Percentiles rank a stretch among this genome's conserved stretches.
Conservation (phyloP, 768 basidiomycete species). For the Rickenella mellea region DNA sequence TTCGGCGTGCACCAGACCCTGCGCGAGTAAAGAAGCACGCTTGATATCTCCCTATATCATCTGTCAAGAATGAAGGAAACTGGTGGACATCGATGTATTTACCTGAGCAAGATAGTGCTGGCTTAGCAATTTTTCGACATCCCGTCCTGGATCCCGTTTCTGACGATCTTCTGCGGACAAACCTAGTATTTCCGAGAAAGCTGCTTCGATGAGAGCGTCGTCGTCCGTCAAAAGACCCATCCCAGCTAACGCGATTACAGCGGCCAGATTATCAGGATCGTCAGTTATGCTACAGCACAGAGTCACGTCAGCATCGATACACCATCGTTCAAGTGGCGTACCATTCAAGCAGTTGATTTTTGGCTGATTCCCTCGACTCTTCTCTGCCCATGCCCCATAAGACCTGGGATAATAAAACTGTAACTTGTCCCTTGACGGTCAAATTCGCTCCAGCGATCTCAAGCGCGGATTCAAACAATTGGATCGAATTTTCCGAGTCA, state of each 20-base stretch:
- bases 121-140: conserved; percentile 63
- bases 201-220: conserved; percentile 74
- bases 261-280: conserved; percentile 71
- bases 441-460: conserved; percentile 39
- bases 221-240: conserved; percentile 82
- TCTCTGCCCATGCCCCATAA: conserved; percentile 76
- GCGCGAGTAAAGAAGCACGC: conserved; percentile 42
- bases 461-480: conserved; percentile 58
- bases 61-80: conserved; percentile 1
- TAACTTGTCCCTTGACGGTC: conserved; percentile 53
- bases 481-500: conserved; percentile 53
- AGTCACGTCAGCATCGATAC: conserved; percentile 2
- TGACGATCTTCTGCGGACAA: conserved; percentile 58
- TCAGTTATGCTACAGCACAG: conserved; percentile 48
- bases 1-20: conserved; percentile 47
- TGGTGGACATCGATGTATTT: conserved; percentile 9
- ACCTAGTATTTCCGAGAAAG: conserved; percentile 69
- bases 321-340: conserved; percentile 22
- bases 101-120: conserved; percentile 73
- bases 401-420: conserved; percentile 72
- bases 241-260: conserved; percentile 78
- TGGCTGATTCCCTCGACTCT: conserved; percentile 70
- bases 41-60: conserved; percentile 33
- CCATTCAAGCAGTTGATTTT: conserved; percentile 76
- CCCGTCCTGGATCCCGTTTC: conserved; percentile 56